Evolutionary conservation across 148 eudicot species (phyloP).

Genomic region (Cornus controversa): DNA sequence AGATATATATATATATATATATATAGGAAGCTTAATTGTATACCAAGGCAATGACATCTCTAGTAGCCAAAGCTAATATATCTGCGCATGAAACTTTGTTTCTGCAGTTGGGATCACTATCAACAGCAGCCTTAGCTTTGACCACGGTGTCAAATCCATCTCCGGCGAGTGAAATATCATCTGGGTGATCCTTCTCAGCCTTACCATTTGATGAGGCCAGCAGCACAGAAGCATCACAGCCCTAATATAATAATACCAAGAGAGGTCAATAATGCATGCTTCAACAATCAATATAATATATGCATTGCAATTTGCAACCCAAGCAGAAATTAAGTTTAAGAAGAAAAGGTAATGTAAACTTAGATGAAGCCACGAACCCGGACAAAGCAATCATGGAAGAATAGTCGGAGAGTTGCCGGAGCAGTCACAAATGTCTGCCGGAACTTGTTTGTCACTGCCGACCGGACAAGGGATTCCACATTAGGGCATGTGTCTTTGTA

Average conservation of each 20-base stretch:
- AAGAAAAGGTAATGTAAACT: no score
- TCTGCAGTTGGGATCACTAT: slow-evolving; percentile 46
- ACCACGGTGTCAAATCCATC: slow-evolving; percentile 80
- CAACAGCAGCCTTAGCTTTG: slow-evolving; percentile 75
- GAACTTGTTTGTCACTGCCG: slow-evolving; percentile 52
- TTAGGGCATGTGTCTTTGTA: slow-evolving; percentile 56
- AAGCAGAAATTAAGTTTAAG: no score
- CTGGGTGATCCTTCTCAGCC: slow-evolving; percentile 71
- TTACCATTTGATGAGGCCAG: slow-evolving; percentile 39
- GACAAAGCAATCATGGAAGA: slow-evolving; percentile 78
- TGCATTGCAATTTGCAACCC: no score
- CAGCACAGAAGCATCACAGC: slow-evolving; percentile 57
- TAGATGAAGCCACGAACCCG: slow-evolving; percentile 30
- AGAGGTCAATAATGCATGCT: background rate
- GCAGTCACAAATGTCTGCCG: slow-evolving; percentile 58
- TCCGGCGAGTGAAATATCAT: slow-evolving; percentile 69
- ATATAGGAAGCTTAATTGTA: background rate
- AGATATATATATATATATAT: background rate
- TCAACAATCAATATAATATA: background rate
- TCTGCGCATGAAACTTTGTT: slow-evolving; percentile 86
- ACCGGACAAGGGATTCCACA: slow-evolving; percentile 56
- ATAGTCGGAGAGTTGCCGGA: slow-evolving; percentile 76
- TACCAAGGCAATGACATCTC: slow-evolving; percentile 73
- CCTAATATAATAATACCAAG: slow-evolving; percentile 19
- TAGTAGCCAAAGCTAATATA: slow-evolving; percentile 74